Percentiles rank a stretch among this genome's conserved stretches.
These are phyloP conservation scores for Talaromyces proteolyticus DNA, from an alignment of 495 filamentous ascomycete species.

Conservation along the genomic window DNA sequence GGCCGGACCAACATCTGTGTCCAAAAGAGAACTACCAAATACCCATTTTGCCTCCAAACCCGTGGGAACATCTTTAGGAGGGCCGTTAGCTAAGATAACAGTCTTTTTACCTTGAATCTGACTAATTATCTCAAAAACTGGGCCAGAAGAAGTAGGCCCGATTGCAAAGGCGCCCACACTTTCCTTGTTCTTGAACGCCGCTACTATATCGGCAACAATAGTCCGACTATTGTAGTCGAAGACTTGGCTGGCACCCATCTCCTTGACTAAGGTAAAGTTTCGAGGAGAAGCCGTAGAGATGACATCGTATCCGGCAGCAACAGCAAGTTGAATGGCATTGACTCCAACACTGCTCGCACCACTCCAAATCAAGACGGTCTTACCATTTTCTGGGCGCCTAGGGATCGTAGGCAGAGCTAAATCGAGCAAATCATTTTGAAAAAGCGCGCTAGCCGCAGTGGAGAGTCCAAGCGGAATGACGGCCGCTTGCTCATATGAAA, in stretches of 20 bases:
- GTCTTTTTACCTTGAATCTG: not conserved
- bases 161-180: not conserved
- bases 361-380: constrained; percentile 38
- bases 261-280: constrained; percentile 35
- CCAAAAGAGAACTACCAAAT: not conserved
- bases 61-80: constrained; percentile 6
- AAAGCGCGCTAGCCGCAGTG: constrained; percentile 20
- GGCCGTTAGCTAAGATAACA: not conserved
- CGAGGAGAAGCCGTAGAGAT: constrained; percentile 38
- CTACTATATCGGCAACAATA: constrained; percentile 22
- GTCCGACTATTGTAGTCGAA: constrained; percentile 36
- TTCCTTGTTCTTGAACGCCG: constrained; percentile 1
- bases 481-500: constrained; percentile 32
- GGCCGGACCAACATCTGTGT: not conserved
- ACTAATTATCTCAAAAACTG: not conserved
- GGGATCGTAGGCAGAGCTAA: constrained; percentile 2
- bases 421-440: not conserved
- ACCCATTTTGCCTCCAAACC: not conserved
- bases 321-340: constrained; percentile 34
- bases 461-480: constrained; percentile 29
- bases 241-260: constrained; percentile 33
- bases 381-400: not conserved
- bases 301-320: constrained; percentile 31
- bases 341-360: constrained; percentile 38
- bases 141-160: not conserved